Evolutionary conservation across 2,329 filamentous ascomycete genomes (phyloP).

Genomic region (Cadophora sp.): DNA sequence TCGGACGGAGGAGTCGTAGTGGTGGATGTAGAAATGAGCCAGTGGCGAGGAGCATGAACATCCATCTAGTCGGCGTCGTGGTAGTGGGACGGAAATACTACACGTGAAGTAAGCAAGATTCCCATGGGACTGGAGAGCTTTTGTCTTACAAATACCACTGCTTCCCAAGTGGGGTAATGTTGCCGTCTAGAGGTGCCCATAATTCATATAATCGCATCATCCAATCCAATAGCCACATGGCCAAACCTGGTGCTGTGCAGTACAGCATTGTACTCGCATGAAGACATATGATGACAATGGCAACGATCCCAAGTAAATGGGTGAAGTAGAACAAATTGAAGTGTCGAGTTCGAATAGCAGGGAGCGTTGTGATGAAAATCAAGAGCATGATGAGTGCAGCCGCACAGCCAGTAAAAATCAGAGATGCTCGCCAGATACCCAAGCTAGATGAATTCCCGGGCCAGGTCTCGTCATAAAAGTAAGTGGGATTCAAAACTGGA

Average conservation of each 20-base stretch:
- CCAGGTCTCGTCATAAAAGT: constrained; percentile 40
- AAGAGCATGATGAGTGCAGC: constrained; percentile 35
- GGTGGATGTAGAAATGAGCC: constrained; percentile 43
- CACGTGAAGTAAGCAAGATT: background rate
- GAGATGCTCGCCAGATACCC: constrained; percentile 40
- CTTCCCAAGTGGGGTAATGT: constrained; percentile 34
- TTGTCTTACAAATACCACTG: constrained; percentile 40
- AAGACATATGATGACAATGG: constrained; percentile 40
- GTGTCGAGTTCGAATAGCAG: constrained; percentile 35
- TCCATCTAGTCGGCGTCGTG: constrained; percentile 38
- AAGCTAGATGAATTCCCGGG: constrained; percentile 37
- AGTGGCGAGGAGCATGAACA: constrained; percentile 41
- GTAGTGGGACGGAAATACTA: constrained; percentile 36
- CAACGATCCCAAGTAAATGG: constrained; percentile 38
- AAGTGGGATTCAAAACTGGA: constrained; percentile 41
- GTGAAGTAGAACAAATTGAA: constrained; percentile 45
- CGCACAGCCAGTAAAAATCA: constrained; percentile 39
- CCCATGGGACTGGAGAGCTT: background rate
- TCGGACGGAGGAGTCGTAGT: constrained; percentile 39
- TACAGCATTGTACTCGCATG: constrained; percentile 44
- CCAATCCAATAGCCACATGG: constrained; percentile 43
- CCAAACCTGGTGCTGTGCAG: constrained; percentile 40
- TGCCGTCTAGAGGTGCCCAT: constrained; percentile 32
- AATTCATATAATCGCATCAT: constrained; percentile 41
- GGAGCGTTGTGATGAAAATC: constrained; percentile 39